Base-by-base conservation (phyloP, 306 rosid species). In the Potentilla sterilis region DNA sequence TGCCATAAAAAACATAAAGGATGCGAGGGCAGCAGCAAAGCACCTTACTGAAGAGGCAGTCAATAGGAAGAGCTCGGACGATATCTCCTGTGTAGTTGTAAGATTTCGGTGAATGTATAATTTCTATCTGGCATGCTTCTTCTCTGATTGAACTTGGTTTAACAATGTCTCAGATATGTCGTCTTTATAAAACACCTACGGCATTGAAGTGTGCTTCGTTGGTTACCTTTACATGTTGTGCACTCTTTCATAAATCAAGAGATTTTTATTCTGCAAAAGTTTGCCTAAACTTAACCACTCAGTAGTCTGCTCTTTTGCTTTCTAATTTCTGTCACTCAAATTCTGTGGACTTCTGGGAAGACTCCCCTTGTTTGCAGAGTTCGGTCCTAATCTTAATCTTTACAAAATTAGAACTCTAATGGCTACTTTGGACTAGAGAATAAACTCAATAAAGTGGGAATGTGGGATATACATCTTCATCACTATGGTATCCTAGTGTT, bases 1-100 rank as follows among this genome's bases (percentile, higher is more conserved):
- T 79, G 73, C 84, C 7, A 83, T 92, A 82, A 85, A 4, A 75
- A 88, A 88, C 5, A 70, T 95, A 40, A 92, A 90, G 82, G 99
- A 92, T 77, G 93, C 97, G 40, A 84, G 95, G 3, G 72, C 97
- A 6, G 99, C 99, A 34, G 96, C 99, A 10, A 95, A 84, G 83
- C 79, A 46, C 65, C 90, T 95, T 40, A 90, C 99, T 14, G 97
- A 95, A 67, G 97, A 89, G 83, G 96, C 97, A 2, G 88, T 82
- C 22, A 83, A 80, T 74, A 88, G 97, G 93, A 86, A 71, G 80
- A 95, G 99, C 92, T 75, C 93, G 4, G 97, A 95, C 70, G 97
- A 92, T 82, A 92, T 95, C 83, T 95, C 99, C 46, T 89, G 95
- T 73, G 70, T 92, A 66, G 93, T 92, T 73, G 88, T 95, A 77